Evolutionary conservation across 768 basidiomycete species (phyloP), one percentile per base, ranked within the genome.

Genomic region (Butyriboletus loyo): DNA sequence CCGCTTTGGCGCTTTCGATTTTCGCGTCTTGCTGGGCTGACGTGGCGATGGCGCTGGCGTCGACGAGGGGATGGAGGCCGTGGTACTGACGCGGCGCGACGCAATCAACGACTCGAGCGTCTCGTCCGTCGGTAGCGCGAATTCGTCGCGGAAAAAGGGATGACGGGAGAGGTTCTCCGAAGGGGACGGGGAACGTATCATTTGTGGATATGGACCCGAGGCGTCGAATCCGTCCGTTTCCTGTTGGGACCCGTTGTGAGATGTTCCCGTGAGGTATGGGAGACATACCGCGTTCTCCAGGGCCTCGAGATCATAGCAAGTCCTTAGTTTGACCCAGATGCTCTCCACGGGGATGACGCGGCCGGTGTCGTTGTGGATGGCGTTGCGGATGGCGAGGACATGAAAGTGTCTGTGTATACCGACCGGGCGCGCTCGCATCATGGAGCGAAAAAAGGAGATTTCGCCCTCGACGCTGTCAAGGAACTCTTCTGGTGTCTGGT

Each of bases 391-490:
- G 53, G 82, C 79, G 50, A 94, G 75, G 66, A 88, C 74, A 64
- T 92, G 87, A 71, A 92, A 92, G 72, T 90, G 82, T 27, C 84
- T 84, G 69, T 93, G 86, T 30, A 87, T 83, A 39, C 92, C 92
- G 49, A 93, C 82, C 0, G 92, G 92, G 49, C 92, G 78, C 17
- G 89, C 81, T 40, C 84, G 84, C 80, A 88, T 89, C 47, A 92
- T 75, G 7, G 88, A 86, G 45, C 87, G 82, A 66, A 93, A 92
- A 71, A 94, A 87, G 9, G 87, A 78, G 42, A 92, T 89, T 68
- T 94, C 92, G 36, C 92, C 92, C 59, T 86, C 83, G 48, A 90
- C 80, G 7, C 81, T 83, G 64, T 85, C 78, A 36, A 93, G 81
- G 63, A 86, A 85, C 30, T 66, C 68, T 14, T 58, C 51, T 27